Base-by-base conservation (phyloP, 495 filamentous ascomycete genomes). In the Niebla homalea region DNA sequence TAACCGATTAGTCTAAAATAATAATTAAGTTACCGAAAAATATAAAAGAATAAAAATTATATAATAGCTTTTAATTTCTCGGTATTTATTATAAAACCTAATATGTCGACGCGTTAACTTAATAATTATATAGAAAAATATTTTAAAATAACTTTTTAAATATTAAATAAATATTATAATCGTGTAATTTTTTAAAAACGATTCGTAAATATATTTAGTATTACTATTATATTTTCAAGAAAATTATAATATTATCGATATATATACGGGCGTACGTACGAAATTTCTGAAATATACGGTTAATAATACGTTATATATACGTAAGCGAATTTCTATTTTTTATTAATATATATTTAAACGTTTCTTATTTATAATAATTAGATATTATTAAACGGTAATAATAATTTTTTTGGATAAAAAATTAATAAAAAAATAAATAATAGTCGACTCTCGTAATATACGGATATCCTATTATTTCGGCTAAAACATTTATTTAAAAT, bases 111-210 rank as follows among this genome's bases (percentile, higher is more conserved):
- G n/a, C n/a, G n/a, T n/a, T n/a, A n/a, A n/a, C n/a, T n/a, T n/a
- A n/a, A n/a, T n/a, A n/a, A n/a, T n/a, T n/a, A n/a, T n/a, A n/a
- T n/a, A n/a, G n/a, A n/a, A n/a, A n/a, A n/a, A n/a, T n/a, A n/a
- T n/a, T n/a, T n/a, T n/a, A n/a, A n/a, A n/a, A n/a, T n/a, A n/a
- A n/a, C n/a, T n/a, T n/a, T n/a, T n/a, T n/a, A n/a, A n/a, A n/a
- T n/a, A n/a, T n/a, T n/a, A 67, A 45, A 22, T 8, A 22, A 29
- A 46, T 22, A 22, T 46, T 46, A 20, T 22, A 41, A 19, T 22
- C 8, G 14, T 41, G n/a, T 3, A 41, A 14, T 6, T 19, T 7
- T 22, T 18, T 8, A 22, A 41, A 41, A 41, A 41, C 21, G 5
- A 14, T 14, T 32, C 12, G 7, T 32, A 32, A 11, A 8, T 32